Evolutionary conservation across 176 grass and related monocot species (phyloP), one percentile per base, ranked within the genome.

Genomic region (Ampelocalamus luodianensis): DNA sequence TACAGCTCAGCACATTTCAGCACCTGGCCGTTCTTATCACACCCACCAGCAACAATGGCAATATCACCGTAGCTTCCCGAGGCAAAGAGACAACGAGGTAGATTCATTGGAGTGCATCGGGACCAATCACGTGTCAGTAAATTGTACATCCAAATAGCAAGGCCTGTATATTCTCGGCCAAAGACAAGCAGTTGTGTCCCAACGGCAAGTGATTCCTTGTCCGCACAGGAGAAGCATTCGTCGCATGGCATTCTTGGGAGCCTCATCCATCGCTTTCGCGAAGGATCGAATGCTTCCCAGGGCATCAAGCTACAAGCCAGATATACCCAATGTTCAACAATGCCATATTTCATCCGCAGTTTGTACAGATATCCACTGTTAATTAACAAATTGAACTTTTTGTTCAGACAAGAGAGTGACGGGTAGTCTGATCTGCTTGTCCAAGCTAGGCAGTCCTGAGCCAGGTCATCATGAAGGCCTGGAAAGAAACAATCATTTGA

Each of bases 101-200:
- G 70, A 77, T 95, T 94, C 95, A 97, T 95, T 9, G 90, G 89
- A 75, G 82, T 90, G 78, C 92, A 89, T 54, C 42, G 82, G 29
- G 95, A 91, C 95, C 95, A 97, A 80, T 76, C 32, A 68, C 74
- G 85, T 42, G 64, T 88, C 56, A 91, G 51, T 77, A 95, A 74
- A 74, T 87, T 90, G 82, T 93, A 97, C 95, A 93, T 95, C 92
- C 92, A 97, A 82, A 95, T 97, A 82, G 91, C 89, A 71, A 93
- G 91, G 48, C 93, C 95, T 79, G 83, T 82, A 62, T 89, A 86
- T 82, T 97, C 93, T 27, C 89, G 90, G 66, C 95, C 95, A 77
- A 97, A 97, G 51, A 97, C 95, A 81, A 97, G 92, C 72, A 97
- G 89, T 45, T 86, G 89, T 78, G 93, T 97, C n/a, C 92, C 95